Base-by-base conservation (phyloP, 2,329 filamentous ascomycete genomes). In the Cercospora zeina region DNA sequence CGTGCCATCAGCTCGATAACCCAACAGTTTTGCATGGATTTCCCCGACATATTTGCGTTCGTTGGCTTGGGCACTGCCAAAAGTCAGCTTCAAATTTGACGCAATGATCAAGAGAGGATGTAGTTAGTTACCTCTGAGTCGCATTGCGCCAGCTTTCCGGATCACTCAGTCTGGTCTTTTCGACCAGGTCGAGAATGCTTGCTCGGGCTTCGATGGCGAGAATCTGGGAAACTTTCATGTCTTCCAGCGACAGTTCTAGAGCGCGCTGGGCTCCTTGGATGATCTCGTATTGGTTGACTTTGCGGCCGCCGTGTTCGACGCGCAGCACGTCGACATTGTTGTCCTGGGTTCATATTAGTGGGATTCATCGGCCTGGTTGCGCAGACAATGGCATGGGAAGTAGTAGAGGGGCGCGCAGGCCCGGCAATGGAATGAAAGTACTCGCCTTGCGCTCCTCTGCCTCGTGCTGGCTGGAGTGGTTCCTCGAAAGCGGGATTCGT, bases 161-260 rank as follows among this genome's bases (percentile, higher is more conserved):
- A 63, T 97, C 92, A 1, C 87, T 88, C 27, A 97, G 80, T 56
- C 84, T 81, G 2, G 92, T 96, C 19, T 86, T 83, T 33, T 87
- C 82, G 58, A 97, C 87, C 33, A 88, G 78, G 37, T 93, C 87
- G 70, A 97, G 85, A 21, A 96, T 85, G 54, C 89, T 86, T 71
- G 97, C 93, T 57, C 90, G 88, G 1, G 90, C 91, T 77, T 97
- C 93, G 57, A 97, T 88, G 0, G 93, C 93, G 9, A 90, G 85
- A 62, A 97, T 90, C 0, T 92, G 91, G 0, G 90, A 90, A 31
- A 89, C 84, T 4, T 90, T 80, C 68, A 91, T 91, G 4, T 84
- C 85, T 33, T 88, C 85, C 11, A 91, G 83, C 36, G 93, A 81
- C 60, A 84, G 85, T 31, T 85, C 82, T 31, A 81, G 82, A 33